Conservation (phyloP, 495 filamentous ascomycete genomes). For the Penicillium samsonianum region DNA sequence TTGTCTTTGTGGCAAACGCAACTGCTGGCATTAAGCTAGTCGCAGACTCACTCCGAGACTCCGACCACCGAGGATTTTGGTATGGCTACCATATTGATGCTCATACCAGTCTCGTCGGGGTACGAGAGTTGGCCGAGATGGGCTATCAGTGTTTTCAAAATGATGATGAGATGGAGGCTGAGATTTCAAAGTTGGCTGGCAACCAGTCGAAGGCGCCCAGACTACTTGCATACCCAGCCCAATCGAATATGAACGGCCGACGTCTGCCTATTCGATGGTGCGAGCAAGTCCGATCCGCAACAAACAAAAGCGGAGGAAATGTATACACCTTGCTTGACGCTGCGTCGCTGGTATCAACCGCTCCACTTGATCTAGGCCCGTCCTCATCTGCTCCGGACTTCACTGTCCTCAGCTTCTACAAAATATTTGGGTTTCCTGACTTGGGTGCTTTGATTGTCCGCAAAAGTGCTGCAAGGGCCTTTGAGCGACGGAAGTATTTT, state of each 20-base stretch:
- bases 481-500: conserved; percentile 74
- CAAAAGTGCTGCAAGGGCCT: conserved; percentile 62
- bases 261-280: conserved; percentile 75
- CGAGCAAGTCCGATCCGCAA: conserved; percentile 45
- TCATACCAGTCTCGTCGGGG: conserved; percentile 87
- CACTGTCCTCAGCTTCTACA: conserved; percentile 88
- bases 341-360: conserved; percentile 78
- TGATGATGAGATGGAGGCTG: conserved; percentile 67
- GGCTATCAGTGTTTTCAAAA: conserved; percentile 65
- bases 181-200: conserved; percentile 51
- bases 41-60: conserved; percentile 67
- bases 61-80: conserved; percentile 63
- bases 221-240: conserved; percentile 83
- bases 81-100: conserved; percentile 83
- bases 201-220: conserved; percentile 28
- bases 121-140: conserved; percentile 66
- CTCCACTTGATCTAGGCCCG: conserved; percentile 70
- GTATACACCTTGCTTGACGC: conserved; percentile 84
- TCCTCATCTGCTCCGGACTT: conserved; percentile 73
- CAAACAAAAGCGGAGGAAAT: conserved; percentile 18
- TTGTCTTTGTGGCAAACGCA: conserved; percentile 90
- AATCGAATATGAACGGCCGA: conserved; percentile 92
- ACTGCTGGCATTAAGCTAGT: conserved; percentile 91
- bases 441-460: conserved; percentile 84
- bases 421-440: conserved; percentile 96